Evolutionary conservation across 305 asterid species (phyloP).

Genomic region (Solanum hybrid): DNA sequence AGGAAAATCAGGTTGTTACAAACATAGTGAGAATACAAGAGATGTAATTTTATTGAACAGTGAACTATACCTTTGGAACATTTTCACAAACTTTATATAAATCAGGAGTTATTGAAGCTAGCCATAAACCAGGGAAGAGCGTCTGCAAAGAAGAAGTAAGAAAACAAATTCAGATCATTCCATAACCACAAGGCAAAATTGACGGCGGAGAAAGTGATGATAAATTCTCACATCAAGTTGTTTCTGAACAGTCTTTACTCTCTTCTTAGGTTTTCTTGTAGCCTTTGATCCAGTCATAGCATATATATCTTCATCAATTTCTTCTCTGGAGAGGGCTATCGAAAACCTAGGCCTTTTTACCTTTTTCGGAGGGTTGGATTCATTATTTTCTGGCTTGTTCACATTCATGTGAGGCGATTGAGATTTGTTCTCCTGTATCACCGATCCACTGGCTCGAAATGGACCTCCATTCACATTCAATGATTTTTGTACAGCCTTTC

Average conservation of each 20-base stretch:
- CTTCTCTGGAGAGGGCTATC: conserved; percentile 44
- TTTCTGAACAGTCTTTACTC: conserved; percentile 37
- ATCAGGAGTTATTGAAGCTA: conserved; percentile 43
- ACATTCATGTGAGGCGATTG: conserved; percentile 33
- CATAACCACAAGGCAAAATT: neutral
- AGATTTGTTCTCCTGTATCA: conserved; percentile 26
- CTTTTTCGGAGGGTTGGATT: conserved; percentile 28
- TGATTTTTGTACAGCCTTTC: conserved; percentile 45
- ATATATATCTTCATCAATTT: conserved; percentile 73
- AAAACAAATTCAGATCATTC: neutral
- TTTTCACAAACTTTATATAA: conserved; percentile 47
- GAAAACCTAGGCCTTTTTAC: conserved; percentile 37
- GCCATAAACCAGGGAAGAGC: conserved; percentile 56
- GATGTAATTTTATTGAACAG: neutral
- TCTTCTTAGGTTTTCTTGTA: conserved; percentile 68
- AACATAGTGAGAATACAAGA: neutral
- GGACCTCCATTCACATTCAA: conserved; percentile 34
- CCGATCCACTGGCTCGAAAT: conserved; percentile 11
- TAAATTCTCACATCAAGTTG: conserved; percentile 44
- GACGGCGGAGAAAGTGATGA: neutral
- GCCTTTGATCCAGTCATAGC: conserved; percentile 61
- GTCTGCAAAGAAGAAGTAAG: conserved; percentile 24
- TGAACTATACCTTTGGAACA: conserved; percentile 36
- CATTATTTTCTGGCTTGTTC: conserved; percentile 14
- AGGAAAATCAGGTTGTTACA: neutral